A percentile compares a stretch with the other conserved stretches of the same genome.
These are phyloP conservation scores for Pugionium dolabratum DNA, from an alignment of 345 rosid species.

Conservation along the genomic window DNA sequence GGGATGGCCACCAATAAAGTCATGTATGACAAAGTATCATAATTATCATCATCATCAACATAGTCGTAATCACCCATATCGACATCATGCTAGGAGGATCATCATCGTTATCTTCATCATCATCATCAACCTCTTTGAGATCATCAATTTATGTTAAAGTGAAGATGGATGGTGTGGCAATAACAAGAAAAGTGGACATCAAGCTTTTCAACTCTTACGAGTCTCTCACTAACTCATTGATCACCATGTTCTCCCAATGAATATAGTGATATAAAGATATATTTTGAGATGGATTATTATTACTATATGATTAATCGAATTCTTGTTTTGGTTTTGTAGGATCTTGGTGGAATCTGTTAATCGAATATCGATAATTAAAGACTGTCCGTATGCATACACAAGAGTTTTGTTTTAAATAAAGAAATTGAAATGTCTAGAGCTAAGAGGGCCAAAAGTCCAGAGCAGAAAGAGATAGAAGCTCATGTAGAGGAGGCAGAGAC, in stretches of 20 bases:
- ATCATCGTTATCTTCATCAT: slow-evolving; percentile 7
- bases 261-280: no score
- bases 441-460: no score
- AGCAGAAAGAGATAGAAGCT: no score
- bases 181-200: slow-evolving; percentile 62
- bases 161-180: slow-evolving; percentile 74
- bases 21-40: slow-evolving; percentile 60
- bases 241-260: slow-evolving; percentile 54
- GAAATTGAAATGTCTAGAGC: no score
- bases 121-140: slow-evolving; percentile 12
- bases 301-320: neutral
- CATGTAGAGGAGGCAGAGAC: no score
- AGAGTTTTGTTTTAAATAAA: slow-evolving; percentile 15
- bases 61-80: slow-evolving; percentile 37
- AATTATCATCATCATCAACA: slow-evolving; percentile 32
- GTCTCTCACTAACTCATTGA: slow-evolving; percentile 49
- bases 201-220: slow-evolving; percentile 51
- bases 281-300: no score
- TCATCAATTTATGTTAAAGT: slow-evolving; percentile 62
- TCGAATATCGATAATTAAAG: slow-evolving; percentile 49
- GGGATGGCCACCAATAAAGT: slow-evolving; percentile 82
- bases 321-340: slow-evolving; percentile 43
- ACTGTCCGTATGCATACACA: slow-evolving; percentile 32
- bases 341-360: slow-evolving; percentile 48
- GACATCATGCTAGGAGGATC: slow-evolving; percentile 36